Percentiles rank a stretch among this genome's conserved stretches.
Evolutionary conservation across 345 rosid species (phyloP).

Genomic region (Citrus inodora): DNA sequence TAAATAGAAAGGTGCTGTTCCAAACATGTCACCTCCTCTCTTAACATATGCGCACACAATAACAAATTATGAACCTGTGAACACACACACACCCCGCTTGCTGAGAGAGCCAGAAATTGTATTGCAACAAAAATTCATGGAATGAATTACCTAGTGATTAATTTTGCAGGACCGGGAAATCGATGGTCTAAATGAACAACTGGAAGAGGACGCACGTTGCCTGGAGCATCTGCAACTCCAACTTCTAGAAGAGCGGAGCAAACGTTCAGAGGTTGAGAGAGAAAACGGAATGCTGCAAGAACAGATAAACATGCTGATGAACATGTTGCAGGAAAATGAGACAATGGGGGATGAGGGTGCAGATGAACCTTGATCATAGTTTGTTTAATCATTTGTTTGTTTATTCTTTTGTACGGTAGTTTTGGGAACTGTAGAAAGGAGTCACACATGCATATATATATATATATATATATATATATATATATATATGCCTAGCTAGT

Average conservation of each 20-base stretch:
- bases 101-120: neutral
- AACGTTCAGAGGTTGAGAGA: constrained; percentile 73
- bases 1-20: constrained; percentile 80
- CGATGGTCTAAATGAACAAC: constrained; percentile 82
- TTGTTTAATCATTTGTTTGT: constrained; percentile 19
- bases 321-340: constrained; percentile 70
- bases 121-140: neutral
- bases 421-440: constrained; percentile 14
- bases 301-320: constrained; percentile 77
- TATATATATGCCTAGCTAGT: constrained; percentile 3
- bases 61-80: too few species aligned
- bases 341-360: constrained; percentile 43
- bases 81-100: neutral
- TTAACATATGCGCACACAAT: too few species aligned
- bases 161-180: constrained; percentile 79
- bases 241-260: constrained; percentile 73
- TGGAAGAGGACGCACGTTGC: constrained; percentile 80
- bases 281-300: constrained; percentile 77
- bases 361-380: constrained; percentile 38
- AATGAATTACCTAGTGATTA: neutral
- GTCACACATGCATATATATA: constrained; percentile 3
- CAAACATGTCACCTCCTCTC: neutral
- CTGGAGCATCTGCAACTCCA: constrained; percentile 85
- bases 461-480: neutral
- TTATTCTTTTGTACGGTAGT: constrained; percentile 38